A percentile compares a stretch with the other conserved stretches of the same genome.
These are phyloP conservation scores for Xylaria sp. DNA, from an alignment of 2,329 filamentous ascomycete species.

Conservation along the genomic window DNA sequence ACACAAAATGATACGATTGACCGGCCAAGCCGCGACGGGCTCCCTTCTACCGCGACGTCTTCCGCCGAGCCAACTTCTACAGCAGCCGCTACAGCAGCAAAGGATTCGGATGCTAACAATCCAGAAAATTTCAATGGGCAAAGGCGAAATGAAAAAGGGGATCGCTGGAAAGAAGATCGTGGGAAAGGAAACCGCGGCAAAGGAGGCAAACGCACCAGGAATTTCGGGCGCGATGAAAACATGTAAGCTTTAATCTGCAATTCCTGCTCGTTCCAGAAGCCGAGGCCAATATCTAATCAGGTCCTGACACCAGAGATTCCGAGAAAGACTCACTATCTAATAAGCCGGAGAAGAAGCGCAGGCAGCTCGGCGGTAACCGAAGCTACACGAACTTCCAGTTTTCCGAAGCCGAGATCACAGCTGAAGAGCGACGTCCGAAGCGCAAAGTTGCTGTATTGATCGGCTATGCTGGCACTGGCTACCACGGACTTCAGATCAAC, in stretches of 20 bases:
- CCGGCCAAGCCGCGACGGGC: slow-evolving; percentile 8
- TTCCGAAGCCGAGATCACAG: slow-evolving; percentile 82
- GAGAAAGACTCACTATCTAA: slow-evolving; percentile 58
- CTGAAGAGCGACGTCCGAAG: slow-evolving; percentile 89
- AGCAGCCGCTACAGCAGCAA: slow-evolving; percentile 14
- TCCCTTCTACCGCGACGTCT: slow-evolving; percentile 5
- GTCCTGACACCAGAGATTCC: slow-evolving; percentile 60
- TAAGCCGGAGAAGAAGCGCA: slow-evolving; percentile 64
- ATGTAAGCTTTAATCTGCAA: slow-evolving; percentile 33
- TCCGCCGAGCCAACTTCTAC: slow-evolving; percentile 17
- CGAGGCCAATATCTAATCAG: slow-evolving; percentile 56
- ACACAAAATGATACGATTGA: slow-evolving; percentile 25
- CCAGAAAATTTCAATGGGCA: slow-evolving; percentile 31
- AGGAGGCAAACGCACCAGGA: slow-evolving; percentile 37
- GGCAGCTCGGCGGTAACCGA: slow-evolving; percentile 55
- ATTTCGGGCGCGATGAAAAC: slow-evolving; percentile 34
- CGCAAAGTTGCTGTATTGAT: slow-evolving; percentile 96
- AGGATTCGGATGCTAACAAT: slow-evolving; percentile 21
- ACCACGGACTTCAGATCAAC: slow-evolving; percentile 96
- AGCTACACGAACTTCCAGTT: slow-evolving; percentile 69
- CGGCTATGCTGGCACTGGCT: slow-evolving; percentile 95
- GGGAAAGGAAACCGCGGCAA: too few relatives aligned
- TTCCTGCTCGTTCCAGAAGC: slow-evolving; percentile 19
- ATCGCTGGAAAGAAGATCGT: slow-evolving; percentile 24
- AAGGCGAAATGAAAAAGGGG: slow-evolving; percentile 34